A percentile compares a stretch with the other conserved stretches of the same genome.
These are phyloP conservation scores for Ceratocystis variospora DNA, from an alignment of 2,329 filamentous ascomycete species.

Conservation along the genomic window DNA sequence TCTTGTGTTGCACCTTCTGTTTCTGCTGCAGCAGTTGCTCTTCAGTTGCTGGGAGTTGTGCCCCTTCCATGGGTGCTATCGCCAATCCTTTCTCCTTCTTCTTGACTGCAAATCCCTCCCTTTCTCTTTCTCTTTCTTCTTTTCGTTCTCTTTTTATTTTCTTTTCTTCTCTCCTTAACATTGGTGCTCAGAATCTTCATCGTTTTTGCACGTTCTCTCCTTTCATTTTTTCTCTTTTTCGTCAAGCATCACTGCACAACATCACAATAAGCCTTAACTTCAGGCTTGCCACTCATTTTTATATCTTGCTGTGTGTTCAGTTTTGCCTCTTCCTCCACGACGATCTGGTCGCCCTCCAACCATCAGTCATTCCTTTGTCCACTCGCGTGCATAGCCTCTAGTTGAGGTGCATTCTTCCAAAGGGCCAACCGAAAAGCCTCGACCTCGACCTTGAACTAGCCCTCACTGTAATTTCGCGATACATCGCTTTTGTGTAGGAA, in stretches of 20 bases:
- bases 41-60: background rate
- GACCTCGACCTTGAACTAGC: background rate
- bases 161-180: constrained; percentile 16
- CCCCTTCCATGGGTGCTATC: constrained; percentile 11
- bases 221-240: constrained; percentile 23
- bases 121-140: constrained; percentile 24
- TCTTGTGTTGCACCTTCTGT: background rate
- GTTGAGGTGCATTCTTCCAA: background rate
- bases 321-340: constrained; percentile 21
- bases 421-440: background rate
- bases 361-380: background rate
- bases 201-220: constrained; percentile 17
- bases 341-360: constrained; percentile 2
- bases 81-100: constrained; percentile 17
- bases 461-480: background rate
- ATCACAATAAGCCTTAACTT: constrained; percentile 34
- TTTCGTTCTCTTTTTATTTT: constrained; percentile 16
- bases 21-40: background rate
- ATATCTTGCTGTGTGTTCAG: constrained; percentile 21
- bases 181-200: background rate
- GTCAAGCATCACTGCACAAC: constrained; percentile 1
- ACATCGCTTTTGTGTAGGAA: background rate
- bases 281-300: constrained; percentile 44
- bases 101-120: constrained; percentile 11
- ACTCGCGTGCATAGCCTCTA: background rate